A percentile compares a stretch with the other conserved stretches of the same genome.
phyloP scores from a whole-genome alignment of 1,139 yeast genomes.

The Yamadazyma atmosphaerica region DNA sequence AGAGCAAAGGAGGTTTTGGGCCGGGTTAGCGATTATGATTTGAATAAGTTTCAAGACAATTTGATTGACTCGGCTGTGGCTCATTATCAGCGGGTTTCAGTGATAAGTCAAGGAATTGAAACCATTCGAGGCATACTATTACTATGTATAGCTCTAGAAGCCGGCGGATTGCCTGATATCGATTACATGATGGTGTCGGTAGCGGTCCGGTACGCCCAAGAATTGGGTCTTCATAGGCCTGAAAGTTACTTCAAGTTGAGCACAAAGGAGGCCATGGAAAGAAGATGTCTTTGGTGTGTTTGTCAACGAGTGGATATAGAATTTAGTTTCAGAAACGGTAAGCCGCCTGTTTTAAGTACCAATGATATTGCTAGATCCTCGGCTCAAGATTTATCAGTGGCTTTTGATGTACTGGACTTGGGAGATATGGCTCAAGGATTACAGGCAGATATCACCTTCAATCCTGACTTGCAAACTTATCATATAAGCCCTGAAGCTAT shows the following conservation, averaged over 20 bases:
- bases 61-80: conserved; percentile 37
- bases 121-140: conserved; percentile 51
- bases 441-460: conserved; percentile 1
- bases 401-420: conserved; percentile 3
- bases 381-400: conserved; percentile 7
- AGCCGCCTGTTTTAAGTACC: conserved; percentile 55
- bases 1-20: neutral
- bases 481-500: conserved; percentile 11
- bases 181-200: conserved; percentile 48
- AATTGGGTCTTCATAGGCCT: conserved; percentile 63
- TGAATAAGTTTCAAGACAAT: conserved; percentile 20
- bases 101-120: conserved; percentile 51
- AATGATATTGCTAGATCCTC: conserved; percentile 32
- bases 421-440: conserved; percentile 1
- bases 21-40: conserved; percentile 10
- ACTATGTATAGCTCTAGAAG: conserved; percentile 44
- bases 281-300: conserved; percentile 54
- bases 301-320: conserved; percentile 57
- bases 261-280: conserved; percentile 32
- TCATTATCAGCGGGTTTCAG: conserved; percentile 48
- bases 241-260: conserved; percentile 46
- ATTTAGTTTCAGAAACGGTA: conserved; percentile 55
- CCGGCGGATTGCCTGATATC: conserved; percentile 35
- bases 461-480: conserved; percentile 6
- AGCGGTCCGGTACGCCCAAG: conserved; percentile 61